Evolutionary conservation across 768 basidiomycete species (phyloP).

Genomic region (Kwoniella dendrophila): DNA sequence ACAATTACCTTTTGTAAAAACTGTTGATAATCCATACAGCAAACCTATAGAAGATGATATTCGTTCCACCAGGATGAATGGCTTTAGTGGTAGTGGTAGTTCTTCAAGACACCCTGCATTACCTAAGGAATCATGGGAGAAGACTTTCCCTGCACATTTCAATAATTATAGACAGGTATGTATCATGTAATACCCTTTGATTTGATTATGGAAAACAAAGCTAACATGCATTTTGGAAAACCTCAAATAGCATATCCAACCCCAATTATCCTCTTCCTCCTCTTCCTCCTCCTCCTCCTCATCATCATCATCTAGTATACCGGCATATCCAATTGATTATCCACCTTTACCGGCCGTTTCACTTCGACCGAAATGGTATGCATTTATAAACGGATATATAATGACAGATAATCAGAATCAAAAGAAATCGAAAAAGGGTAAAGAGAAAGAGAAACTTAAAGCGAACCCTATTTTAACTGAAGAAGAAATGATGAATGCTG

Average conservation of each 20-base stretch:
- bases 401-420: background rate
- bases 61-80: background rate
- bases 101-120: conserved; percentile 49
- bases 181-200: background rate
- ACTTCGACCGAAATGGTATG: conserved; percentile 31
- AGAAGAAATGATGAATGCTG: conserved; percentile 37
- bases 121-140: conserved; percentile 47
- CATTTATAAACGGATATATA: conserved; percentile 32
- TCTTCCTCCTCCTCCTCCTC: too few species aligned
- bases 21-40: conserved; percentile 23
- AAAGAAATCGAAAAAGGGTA: conserved; percentile 10
- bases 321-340: conserved; percentile 25
- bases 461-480: conserved; percentile 18
- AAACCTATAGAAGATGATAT: too few species aligned
- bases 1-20: conserved; percentile 32
- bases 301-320: conserved; percentile 11
- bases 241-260: conserved; percentile 25
- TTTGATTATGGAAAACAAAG: too few species aligned
- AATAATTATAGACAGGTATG: conserved; percentile 41
- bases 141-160: conserved; percentile 46
- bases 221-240: background rate
- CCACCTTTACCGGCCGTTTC: conserved; percentile 26
- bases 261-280: conserved; percentile 31
- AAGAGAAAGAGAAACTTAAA: conserved; percentile 15
- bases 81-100: background rate